Conservation (phyloP, 2,329 filamentous ascomycete species). For the Ophiostoma piceae region DNA sequence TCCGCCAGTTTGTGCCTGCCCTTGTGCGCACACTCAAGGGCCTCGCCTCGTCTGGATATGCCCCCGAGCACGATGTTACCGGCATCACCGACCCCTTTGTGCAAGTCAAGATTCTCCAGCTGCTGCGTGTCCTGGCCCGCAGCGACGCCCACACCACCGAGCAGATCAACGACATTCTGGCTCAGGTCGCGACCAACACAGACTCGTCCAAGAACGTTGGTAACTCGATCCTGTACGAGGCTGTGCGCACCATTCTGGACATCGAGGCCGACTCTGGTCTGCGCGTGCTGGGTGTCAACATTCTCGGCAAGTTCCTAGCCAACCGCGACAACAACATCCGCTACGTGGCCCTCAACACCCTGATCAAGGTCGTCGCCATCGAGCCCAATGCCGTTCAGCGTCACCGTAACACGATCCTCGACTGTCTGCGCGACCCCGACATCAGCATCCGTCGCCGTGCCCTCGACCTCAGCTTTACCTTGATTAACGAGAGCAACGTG, state of each 20-base stretch:
- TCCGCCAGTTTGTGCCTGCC: constrained; percentile 76
- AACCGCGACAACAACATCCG: constrained; percentile 99
- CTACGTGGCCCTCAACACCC: constrained; percentile 93
- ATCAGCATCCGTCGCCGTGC: constrained; percentile 94
- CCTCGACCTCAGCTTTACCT: constrained; percentile 94
- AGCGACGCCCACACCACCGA: constrained; percentile 86
- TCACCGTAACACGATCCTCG: constrained; percentile 94
- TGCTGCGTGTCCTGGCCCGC: constrained; percentile 79
- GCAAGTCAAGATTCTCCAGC: constrained; percentile 88
- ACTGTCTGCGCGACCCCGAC: constrained; percentile 92
- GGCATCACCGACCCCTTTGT: constrained; percentile 97
- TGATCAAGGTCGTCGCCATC: constrained; percentile 96
- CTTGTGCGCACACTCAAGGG: constrained; percentile 89
- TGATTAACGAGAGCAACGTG: constrained; percentile 96
- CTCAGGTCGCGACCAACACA: constrained; percentile 95
- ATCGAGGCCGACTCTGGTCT: constrained; percentile 96
- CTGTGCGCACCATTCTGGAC: constrained; percentile 92
- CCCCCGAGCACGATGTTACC: constrained; percentile 95
- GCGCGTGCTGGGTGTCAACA: constrained; percentile 92
- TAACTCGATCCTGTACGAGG: constrained; percentile 96
- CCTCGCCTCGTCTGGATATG: constrained; percentile 89
- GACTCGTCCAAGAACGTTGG: constrained; percentile 98
- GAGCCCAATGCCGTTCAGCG: constrained; percentile 96
- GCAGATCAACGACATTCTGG: constrained; percentile 96
- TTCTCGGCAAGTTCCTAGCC: constrained; percentile 90